These are phyloP conservation scores for Lepidium africanum DNA, from an alignment of 345 rosid species.

Conservation along the genomic window DNA sequence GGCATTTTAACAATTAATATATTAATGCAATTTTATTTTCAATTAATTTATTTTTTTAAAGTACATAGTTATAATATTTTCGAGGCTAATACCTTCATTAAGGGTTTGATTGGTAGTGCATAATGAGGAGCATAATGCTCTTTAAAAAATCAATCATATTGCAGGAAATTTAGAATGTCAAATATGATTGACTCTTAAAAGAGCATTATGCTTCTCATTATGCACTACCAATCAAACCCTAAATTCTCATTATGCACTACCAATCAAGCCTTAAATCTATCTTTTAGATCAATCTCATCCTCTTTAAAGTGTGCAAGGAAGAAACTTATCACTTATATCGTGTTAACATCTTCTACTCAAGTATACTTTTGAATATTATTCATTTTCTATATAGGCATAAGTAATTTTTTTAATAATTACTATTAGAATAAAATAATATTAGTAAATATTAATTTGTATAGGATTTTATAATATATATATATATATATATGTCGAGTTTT, in stretches of 20 bases:
- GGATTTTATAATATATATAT: background rate
- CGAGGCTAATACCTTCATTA: background rate
- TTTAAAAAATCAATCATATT: too few relatives aligned
- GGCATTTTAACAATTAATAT: background rate
- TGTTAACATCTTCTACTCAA: background rate
- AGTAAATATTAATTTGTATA: too few relatives aligned
- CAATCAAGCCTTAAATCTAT: too few relatives aligned
- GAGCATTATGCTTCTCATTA: too few relatives aligned
- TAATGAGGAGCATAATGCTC: too few relatives aligned
- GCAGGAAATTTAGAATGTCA: too few relatives aligned
- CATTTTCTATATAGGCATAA: background rate
- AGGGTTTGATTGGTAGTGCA: too few relatives aligned
- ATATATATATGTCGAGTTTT: background rate
- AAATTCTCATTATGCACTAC: too few relatives aligned
- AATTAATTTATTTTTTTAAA: background rate
- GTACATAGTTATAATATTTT: background rate
- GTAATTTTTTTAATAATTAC: too few relatives aligned
- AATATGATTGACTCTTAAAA: too few relatives aligned
- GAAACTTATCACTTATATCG: background rate
- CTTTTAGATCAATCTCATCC: background rate
- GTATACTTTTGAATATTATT: background rate
- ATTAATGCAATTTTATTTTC: background rate
- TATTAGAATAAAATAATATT: too few relatives aligned
- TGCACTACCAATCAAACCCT: too few relatives aligned
- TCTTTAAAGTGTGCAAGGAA: constrained; percentile 18